A percentile compares a stretch with the other conserved stretches of the same genome.
phyloP scores from a whole-genome alignment of 305 asterid genomes.

The Fraxinus greggii region DNA sequence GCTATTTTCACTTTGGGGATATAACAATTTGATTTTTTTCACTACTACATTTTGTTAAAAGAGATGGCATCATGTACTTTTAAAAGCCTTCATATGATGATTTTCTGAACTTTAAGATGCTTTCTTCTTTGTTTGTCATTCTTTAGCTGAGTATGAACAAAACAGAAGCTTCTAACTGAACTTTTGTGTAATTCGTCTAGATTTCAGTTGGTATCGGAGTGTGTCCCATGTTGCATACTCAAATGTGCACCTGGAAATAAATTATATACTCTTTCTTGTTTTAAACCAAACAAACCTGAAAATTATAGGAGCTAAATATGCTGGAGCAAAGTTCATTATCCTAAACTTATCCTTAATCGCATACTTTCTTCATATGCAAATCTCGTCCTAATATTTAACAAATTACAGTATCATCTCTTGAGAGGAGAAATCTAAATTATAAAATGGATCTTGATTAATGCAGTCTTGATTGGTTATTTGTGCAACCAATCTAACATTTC shows the following conservation, averaged over 20 bases:
- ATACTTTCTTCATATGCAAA: background rate
- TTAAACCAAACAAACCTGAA: background rate
- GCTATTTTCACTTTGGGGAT: constrained; percentile 1
- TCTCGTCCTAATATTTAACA: background rate
- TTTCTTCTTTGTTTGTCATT: background rate
- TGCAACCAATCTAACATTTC: background rate
- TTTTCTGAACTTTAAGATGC: background rate
- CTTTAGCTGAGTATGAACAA: background rate
- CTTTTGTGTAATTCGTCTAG: background rate
- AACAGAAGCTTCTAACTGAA: background rate
- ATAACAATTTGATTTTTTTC: background rate
- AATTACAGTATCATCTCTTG: background rate
- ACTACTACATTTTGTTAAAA: background rate
- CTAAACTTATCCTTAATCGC: background rate
- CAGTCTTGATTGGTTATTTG: background rate
- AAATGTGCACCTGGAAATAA: background rate
- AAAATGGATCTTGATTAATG: background rate
- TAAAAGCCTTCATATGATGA: background rate
- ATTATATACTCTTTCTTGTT: background rate
- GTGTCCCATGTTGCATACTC: background rate
- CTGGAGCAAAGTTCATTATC: background rate
- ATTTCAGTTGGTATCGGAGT: background rate
- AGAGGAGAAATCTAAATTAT: background rate
- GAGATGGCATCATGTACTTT: background rate
- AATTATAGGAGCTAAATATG: background rate